Conservation (phyloP, 345 rosid genomes). For the Eucalyptus leucophloia region DNA sequence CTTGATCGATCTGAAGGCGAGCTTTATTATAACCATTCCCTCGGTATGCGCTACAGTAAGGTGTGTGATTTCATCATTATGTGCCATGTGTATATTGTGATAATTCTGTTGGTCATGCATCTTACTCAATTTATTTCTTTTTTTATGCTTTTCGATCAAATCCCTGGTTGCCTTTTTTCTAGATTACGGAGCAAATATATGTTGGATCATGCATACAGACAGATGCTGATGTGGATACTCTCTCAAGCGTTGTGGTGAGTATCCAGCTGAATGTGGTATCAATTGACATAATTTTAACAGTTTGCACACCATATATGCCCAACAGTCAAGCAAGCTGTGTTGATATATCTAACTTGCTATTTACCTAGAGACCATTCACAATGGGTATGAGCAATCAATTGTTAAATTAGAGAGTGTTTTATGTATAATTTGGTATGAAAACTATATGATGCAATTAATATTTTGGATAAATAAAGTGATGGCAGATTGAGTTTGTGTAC, state of each 20-base stretch:
- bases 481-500: neutral
- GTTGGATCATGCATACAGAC: constrained; percentile 87
- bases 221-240: constrained; percentile 59
- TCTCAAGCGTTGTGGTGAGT: constrained; percentile 52
- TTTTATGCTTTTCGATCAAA: neutral
- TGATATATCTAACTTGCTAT: neutral
- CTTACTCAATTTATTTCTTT: neutral
- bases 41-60: constrained; percentile 91
- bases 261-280: neutral
- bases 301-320: neutral
- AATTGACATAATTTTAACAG: neutral
- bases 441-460: neutral
- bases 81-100: neutral
- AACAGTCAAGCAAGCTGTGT: neutral
- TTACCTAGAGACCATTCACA: neutral
- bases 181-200: constrained; percentile 89
- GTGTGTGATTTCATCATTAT: constrained; percentile 23
- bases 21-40: constrained; percentile 70
- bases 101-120: neutral
- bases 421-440: neutral
- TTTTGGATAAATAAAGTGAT: neutral
- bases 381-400: neutral
- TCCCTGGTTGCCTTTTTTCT: neutral
- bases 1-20: constrained; percentile 85
- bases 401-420: neutral